phyloP scores from a whole-genome alignment of 441 rosid genomes.

The Erysimum cheiri region DNA sequence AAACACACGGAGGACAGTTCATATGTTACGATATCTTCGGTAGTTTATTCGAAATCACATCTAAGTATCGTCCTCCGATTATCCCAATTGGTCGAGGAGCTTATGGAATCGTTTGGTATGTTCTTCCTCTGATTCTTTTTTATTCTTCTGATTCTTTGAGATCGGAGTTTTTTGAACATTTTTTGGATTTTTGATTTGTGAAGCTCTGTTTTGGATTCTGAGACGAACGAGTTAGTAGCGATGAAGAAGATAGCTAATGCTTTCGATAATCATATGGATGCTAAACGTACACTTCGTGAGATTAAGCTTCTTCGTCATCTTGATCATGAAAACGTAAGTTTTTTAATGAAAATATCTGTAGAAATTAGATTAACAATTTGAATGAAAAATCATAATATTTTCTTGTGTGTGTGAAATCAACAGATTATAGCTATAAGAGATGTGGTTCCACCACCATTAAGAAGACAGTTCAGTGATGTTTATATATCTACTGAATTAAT shows the following conservation, averaged over 20 bases:
- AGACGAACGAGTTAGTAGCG: conserved; percentile 90
- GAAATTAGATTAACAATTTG: conserved; percentile 1
- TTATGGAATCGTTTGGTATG: conserved; percentile 95
- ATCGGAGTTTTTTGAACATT: background rate
- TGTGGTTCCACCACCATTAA: conserved; percentile 91
- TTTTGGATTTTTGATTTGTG: conserved; percentile 19
- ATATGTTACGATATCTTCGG: conserved; percentile 81
- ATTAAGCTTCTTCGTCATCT: conserved; percentile 94
- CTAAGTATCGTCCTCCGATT: conserved; percentile 93
- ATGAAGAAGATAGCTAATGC: conserved; percentile 96
- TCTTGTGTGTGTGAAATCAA: background rate
- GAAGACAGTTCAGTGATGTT: conserved; percentile 85
- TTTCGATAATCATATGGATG: conserved; percentile 94
- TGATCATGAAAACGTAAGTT: conserved; percentile 90
- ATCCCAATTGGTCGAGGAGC: conserved; percentile 96
- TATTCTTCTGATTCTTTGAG: background rate
- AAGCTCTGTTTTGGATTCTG: conserved; percentile 90
- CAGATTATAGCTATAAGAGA: conserved; percentile 87
- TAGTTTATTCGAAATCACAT: conserved; percentile 74
- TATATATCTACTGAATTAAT: conserved; percentile 85
- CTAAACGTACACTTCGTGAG: conserved; percentile 98
- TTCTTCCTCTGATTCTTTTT: background rate
- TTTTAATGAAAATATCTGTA: background rate
- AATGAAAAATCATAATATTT: conserved; percentile 16
- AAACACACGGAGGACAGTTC: conserved; percentile 74